These are phyloP conservation scores for Saccharomycopsis selenospora DNA, from an alignment of 805 yeast genomes.

Conservation along the genomic window DNA sequence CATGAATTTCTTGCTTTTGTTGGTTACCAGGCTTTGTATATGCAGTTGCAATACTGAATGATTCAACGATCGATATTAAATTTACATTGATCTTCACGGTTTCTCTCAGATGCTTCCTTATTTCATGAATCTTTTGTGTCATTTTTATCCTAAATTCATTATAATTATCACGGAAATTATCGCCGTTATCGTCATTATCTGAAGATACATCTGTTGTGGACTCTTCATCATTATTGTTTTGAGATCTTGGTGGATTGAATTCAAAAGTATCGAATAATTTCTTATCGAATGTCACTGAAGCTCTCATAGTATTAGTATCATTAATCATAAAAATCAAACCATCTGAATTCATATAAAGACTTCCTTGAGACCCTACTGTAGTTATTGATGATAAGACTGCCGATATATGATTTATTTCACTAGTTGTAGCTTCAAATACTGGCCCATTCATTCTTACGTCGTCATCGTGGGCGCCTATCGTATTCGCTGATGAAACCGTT, in stretches of 20 bases:
- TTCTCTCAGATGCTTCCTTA: conserved; percentile 16
- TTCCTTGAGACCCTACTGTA: conserved; percentile 34
- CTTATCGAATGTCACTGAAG: conserved; percentile 33
- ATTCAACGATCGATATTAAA: conserved; percentile 41
- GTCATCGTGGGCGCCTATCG: not conserved
- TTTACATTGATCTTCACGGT: conserved; percentile 35
- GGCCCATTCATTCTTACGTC: conserved; percentile 1
- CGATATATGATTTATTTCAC: conserved; percentile 39
- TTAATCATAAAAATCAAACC: conserved; percentile 47
- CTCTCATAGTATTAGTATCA: conserved; percentile 34
- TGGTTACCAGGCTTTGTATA: conserved; percentile 23
- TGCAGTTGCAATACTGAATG: conserved; percentile 35
- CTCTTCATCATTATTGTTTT: conserved; percentile 16
- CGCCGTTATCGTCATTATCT: conserved; percentile 5
- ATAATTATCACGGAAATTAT: not conserved
- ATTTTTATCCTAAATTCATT: conserved; percentile 1
- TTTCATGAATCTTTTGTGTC: conserved; percentile 7
- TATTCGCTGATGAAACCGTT: not conserved
- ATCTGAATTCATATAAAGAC: conserved; percentile 39
- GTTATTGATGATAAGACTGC: conserved; percentile 38
- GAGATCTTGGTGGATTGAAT: conserved; percentile 20
- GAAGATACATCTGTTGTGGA: conserved; percentile 8
- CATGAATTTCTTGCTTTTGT: conserved; percentile 27
- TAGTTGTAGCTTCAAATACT: conserved; percentile 36
- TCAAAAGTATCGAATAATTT: conserved; percentile 31